A percentile compares a stretch with the other conserved stretches of the same genome.
These are phyloP conservation scores for Leccinellum rugosiceps DNA, from an alignment of 768 basidiomycete species.

Conservation along the genomic window DNA sequence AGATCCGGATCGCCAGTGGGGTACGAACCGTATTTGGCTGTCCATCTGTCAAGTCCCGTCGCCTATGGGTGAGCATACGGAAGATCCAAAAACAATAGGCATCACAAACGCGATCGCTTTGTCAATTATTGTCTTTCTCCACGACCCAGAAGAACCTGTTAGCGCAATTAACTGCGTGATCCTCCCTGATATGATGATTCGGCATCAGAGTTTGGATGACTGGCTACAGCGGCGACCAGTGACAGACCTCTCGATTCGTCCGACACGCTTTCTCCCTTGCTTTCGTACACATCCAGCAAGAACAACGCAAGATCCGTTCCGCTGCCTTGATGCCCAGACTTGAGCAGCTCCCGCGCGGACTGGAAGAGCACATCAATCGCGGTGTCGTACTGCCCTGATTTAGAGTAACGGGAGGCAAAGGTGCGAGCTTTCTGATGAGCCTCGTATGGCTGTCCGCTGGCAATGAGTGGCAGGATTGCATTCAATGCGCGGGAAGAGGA, in stretches of 20 bases:
- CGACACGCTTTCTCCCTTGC: constrained; percentile 64
- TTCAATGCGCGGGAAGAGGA: constrained; percentile 66
- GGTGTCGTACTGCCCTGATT: constrained; percentile 75
- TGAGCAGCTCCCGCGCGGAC: constrained; percentile 82
- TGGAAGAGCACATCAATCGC: constrained; percentile 95
- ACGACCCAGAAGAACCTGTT: constrained; percentile 71
- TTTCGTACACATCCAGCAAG: constrained; percentile 81
- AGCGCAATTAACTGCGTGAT: constrained; percentile 91
- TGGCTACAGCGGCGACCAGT: neutral
- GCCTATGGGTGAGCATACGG: constrained; percentile 14
- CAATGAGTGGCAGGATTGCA: constrained; percentile 72
- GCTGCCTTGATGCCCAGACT: constrained; percentile 83
- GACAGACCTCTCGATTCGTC: constrained; percentile 78
- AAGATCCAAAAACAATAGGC: constrained; percentile 5
- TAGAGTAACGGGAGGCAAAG: constrained; percentile 84
- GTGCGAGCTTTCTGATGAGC: constrained; percentile 97
- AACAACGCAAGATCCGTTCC: constrained; percentile 83
- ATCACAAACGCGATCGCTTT: constrained; percentile 71
- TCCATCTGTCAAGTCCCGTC: constrained; percentile 63
- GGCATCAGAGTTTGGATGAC: neutral
- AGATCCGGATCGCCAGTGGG: constrained; percentile 87
- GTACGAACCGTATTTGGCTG: constrained; percentile 68
- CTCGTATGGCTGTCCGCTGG: constrained; percentile 74
- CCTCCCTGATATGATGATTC: constrained; percentile 49
- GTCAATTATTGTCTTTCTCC: constrained; percentile 90